Evolutionary conservation across 2,329 filamentous ascomycete genomes (phyloP).

Genomic region (Colletotrichum sp.): DNA sequence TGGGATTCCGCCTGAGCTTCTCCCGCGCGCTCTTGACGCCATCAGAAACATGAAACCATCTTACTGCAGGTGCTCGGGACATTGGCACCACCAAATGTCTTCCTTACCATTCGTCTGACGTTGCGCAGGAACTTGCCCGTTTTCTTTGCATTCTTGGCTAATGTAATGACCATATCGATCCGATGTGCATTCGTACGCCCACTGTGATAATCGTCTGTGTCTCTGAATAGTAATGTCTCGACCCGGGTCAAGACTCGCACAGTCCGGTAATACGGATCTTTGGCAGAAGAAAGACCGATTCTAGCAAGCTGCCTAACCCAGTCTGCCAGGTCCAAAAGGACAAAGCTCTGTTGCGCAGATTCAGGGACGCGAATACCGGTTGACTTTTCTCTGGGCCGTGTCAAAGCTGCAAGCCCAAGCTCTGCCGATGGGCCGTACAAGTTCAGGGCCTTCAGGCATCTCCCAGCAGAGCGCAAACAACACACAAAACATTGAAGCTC

Average conservation of each 20-base stretch:
- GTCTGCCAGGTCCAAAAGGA: neutral
- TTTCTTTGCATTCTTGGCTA: neutral
- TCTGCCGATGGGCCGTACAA: neutral
- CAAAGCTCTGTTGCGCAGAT: neutral
- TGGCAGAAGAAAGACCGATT: neutral
- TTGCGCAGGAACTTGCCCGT: neutral
- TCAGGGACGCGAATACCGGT: neutral
- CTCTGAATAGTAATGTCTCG: neutral
- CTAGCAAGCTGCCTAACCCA: neutral
- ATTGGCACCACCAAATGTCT: neutral
- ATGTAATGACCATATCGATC: neutral
- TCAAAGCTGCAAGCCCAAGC: neutral
- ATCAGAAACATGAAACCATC: slow-evolving; percentile 15
- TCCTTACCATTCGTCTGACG: neutral
- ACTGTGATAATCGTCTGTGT: neutral
- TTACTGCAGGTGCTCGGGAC: slow-evolving; percentile 6
- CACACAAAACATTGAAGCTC: neutral
- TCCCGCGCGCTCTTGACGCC: slow-evolving; percentile 13
- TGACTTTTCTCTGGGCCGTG: neutral
- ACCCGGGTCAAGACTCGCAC: neutral
- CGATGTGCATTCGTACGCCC: neutral
- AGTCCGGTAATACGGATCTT: neutral
- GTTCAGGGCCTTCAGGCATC: neutral
- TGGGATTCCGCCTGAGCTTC: neutral
- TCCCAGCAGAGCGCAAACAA: neutral